These are phyloP conservation scores for Tarenaya hassleriana DNA, from an alignment of 345 rosid species.

Conservation along the genomic window DNA sequence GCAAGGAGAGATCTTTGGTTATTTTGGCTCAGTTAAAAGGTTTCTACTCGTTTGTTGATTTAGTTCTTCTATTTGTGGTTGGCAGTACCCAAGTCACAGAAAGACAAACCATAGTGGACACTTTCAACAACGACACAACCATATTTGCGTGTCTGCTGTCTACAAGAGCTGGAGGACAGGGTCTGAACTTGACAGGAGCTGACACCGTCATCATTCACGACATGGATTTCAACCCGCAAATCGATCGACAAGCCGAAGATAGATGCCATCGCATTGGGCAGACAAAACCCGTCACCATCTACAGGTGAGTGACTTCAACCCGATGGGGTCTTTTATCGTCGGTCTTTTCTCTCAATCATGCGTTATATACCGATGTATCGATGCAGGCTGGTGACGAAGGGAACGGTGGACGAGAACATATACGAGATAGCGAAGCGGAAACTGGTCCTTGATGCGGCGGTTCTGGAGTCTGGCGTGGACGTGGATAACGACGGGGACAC, in stretches of 20 bases:
- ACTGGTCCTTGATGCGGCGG: slow-evolving; percentile 80
- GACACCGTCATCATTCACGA: slow-evolving; percentile 86
- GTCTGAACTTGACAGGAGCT: slow-evolving; percentile 88
- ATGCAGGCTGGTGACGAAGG: slow-evolving; percentile 77
- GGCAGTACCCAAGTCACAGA: slow-evolving; percentile 83
- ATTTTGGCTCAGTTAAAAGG: neutral
- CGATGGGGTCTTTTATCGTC: neutral
- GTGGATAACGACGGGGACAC: slow-evolving; percentile 49
- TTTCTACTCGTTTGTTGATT: neutral
- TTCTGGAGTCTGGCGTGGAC: slow-evolving; percentile 66
- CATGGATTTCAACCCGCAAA: slow-evolving; percentile 98
- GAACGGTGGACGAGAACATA: slow-evolving; percentile 85
- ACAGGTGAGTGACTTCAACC: slow-evolving; percentile 44
- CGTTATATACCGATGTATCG: neutral
- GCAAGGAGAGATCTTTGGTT: neutral
- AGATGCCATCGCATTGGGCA: slow-evolving; percentile 96
- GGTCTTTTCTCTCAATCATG: neutral
- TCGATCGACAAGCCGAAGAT: slow-evolving; percentile 94
- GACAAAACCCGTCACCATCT: slow-evolving; percentile 80
- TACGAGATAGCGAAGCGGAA: slow-evolving; percentile 91
- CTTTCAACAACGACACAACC: slow-evolving; percentile 70
- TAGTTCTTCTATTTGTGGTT: neutral
- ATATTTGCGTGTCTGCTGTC: slow-evolving; percentile 83
- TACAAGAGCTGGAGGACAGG: slow-evolving; percentile 95
- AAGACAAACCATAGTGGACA: slow-evolving; percentile 82